phyloP scores from a whole-genome alignment of 2,329 filamentous ascomycete genomes.

The Graphilbum ipis-grandicollis region DNA sequence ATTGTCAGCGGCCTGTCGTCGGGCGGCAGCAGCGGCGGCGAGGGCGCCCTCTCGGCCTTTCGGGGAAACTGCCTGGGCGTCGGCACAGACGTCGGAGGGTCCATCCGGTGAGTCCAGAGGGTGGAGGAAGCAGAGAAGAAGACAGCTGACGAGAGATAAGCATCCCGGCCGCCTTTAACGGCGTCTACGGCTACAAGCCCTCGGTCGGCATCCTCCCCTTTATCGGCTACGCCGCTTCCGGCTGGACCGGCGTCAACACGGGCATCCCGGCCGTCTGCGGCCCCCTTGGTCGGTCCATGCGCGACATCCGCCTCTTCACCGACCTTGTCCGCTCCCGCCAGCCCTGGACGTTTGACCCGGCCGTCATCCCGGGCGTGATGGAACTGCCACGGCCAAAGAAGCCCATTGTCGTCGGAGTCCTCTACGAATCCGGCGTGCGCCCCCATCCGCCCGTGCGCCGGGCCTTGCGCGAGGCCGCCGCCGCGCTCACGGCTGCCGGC shows the following conservation, averaged over 20 bases:
- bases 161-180: slow-evolving; percentile 16
- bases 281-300: slow-evolving; percentile 5
- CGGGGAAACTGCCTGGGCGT: slow-evolving; percentile 27
- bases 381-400: background rate
- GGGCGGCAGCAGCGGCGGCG: slow-evolving; percentile 20
- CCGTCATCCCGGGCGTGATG: slow-evolving; percentile 5
- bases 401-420: slow-evolving; percentile 5
- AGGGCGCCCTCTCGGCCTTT: slow-evolving; percentile 18
- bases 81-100: slow-evolving; percentile 17
- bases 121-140: too few relatives aligned
- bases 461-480: slow-evolving; percentile 3
- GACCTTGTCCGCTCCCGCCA: slow-evolving; percentile 1
- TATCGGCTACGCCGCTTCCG: slow-evolving; percentile 7
- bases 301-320: slow-evolving; percentile 5
- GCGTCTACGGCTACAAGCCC: slow-evolving; percentile 16
- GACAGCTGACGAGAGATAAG: background rate
- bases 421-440: slow-evolving; percentile 4
- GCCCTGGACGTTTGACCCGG: slow-evolving; percentile 8
- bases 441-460: slow-evolving; percentile 6
- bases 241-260: slow-evolving; percentile 7
- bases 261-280: slow-evolving; percentile 7
- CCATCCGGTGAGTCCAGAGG: slow-evolving; percentile 6
- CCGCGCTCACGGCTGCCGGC: slow-evolving; percentile 3
- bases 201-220: slow-evolving; percentile 9
- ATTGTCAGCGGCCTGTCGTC: slow-evolving; percentile 15